A percentile compares a stretch with the other conserved stretches of the same genome.
Conservation (phyloP, 2,329 filamentous ascomycete genomes). For the Cercospora sojina region DNA sequence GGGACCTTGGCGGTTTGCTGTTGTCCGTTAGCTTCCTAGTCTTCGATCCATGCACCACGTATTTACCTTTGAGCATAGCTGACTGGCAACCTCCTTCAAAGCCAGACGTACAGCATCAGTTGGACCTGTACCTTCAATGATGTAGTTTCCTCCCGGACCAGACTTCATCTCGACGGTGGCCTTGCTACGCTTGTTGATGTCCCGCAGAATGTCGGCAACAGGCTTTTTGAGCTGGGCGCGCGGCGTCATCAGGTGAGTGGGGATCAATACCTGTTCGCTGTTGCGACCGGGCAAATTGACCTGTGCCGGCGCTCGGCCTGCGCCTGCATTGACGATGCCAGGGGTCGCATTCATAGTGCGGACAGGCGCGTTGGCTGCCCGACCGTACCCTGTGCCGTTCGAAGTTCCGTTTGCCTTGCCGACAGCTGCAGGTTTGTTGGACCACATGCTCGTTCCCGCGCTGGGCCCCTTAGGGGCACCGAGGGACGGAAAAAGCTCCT, state of each 20-base stretch:
- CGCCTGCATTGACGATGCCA: constrained; percentile 50
- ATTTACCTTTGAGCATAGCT: constrained; percentile 79
- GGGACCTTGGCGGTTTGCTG: constrained; percentile 71
- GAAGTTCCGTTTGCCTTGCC: constrained; percentile 46
- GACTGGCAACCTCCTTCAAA: constrained; percentile 81
- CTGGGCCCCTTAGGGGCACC: constrained; percentile 67
- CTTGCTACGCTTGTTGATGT: constrained; percentile 89
- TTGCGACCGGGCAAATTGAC: constrained; percentile 81
- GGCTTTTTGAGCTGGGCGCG: constrained; percentile 79
- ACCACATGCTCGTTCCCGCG: constrained; percentile 73
- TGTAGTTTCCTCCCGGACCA: constrained; percentile 68
- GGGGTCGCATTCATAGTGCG: constrained; percentile 64
- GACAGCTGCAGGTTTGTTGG: constrained; percentile 60
- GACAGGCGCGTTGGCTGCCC: constrained; percentile 51
- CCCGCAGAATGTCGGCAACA: constrained; percentile 78
- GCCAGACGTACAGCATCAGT: constrained; percentile 82
- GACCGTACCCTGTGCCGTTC: constrained; percentile 51
- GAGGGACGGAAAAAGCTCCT: constrained; percentile 91
- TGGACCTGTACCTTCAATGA: constrained; percentile 82
- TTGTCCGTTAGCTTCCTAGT: neutral
- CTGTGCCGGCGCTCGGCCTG: constrained; percentile 45
- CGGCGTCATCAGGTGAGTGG: constrained; percentile 73
- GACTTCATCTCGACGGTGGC: constrained; percentile 77
- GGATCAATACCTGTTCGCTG: constrained; percentile 71
- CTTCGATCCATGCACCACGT: neutral